Evolutionary conservation across 768 basidiomycete genomes (phyloP), one percentile per base, ranked within the genome.

Genomic region (Podaxis sp.): DNA sequence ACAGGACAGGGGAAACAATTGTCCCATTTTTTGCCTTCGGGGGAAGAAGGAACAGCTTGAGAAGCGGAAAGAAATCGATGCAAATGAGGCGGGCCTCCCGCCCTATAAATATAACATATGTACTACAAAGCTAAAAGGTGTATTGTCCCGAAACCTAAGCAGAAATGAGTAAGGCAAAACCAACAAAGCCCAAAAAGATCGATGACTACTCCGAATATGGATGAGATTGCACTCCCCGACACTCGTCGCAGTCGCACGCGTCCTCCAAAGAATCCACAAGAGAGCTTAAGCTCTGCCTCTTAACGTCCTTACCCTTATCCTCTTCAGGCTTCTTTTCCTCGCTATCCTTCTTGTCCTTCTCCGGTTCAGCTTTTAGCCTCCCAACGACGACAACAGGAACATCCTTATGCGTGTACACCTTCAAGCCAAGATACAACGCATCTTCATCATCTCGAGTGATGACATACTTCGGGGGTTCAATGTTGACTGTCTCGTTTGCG

Each of bases 361-460:
- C 58, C 22, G 48, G 33, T 37, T 69, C 69, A 13, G 65, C 78
- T 76, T 69, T 82, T 73, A 68, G 76, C 66, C 66, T 71, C 3
- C 76, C 76, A 28, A 71, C 68, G 10, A 79, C 71, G 8, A 67
- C 65, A 10, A 71, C 75, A 69, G 75, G 67, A 69, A 78, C 66
- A 73, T 80, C 80, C 74, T 82, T 71, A 72, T 81, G 65, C 67
- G 78, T 77, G 63, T 80, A 80, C 67, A 78, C 80, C 70, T 75
- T 76, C 69, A 72, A 72, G 38, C 70, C 80, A 62, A 73, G 69
- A 71, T 72, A 76, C 1, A 83, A 74, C 6, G 77, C 75, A 64
- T 82, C 76, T 8, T 80, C 71, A 30, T 75, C 71, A 7, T 72
- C 71, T 17, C 70, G 73, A 44, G 61, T 66, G 50, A 74, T 68